phyloP scores from a whole-genome alignment of 805 yeast species.

The Ogataea wickerhamii region DNA sequence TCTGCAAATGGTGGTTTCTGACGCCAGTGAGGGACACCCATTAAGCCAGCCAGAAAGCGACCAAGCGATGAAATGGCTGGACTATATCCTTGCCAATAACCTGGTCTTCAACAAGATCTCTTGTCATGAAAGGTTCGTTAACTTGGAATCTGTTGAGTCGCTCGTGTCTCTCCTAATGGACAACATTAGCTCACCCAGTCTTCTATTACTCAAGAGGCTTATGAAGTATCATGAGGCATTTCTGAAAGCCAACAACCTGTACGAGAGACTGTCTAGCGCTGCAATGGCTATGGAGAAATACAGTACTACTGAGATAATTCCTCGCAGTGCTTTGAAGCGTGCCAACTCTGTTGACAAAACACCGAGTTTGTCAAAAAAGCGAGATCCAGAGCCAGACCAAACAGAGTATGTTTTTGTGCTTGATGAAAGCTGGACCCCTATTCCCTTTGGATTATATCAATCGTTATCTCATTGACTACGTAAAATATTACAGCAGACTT shows the following conservation, averaged over 20 bases:
- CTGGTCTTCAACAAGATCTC: constrained; percentile 21
- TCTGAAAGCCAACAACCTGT: constrained; percentile 7
- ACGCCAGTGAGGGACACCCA: not conserved
- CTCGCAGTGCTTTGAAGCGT: constrained; percentile 5
- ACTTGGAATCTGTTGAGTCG: constrained; percentile 9
- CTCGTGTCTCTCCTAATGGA: constrained; percentile 12
- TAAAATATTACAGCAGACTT: not conserved
- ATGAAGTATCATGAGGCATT: constrained; percentile 8
- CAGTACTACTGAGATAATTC: constrained; percentile 16
- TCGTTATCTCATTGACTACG: not conserved
- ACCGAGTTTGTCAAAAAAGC: not conserved
- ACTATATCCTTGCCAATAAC: constrained; percentile 19
- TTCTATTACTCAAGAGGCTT: constrained; percentile 6
- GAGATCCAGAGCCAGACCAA: too few relatives aligned
- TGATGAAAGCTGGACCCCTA: constrained; percentile 45
- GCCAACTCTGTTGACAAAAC: not conserved
- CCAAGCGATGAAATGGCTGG: constrained; percentile 26
- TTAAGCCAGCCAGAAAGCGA: constrained; percentile 1
- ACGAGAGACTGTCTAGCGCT: constrained; percentile 16
- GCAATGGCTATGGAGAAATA: constrained; percentile 21
- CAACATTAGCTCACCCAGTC: constrained; percentile 5
- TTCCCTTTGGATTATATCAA: constrained; percentile 46
- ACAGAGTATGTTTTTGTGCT: constrained; percentile 30
- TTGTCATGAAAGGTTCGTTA: constrained; percentile 18
- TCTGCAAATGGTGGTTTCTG: constrained; percentile 7